Base-by-base conservation (phyloP, 352 stramenopile species). In the Phytophthora citrophthora region DNA sequence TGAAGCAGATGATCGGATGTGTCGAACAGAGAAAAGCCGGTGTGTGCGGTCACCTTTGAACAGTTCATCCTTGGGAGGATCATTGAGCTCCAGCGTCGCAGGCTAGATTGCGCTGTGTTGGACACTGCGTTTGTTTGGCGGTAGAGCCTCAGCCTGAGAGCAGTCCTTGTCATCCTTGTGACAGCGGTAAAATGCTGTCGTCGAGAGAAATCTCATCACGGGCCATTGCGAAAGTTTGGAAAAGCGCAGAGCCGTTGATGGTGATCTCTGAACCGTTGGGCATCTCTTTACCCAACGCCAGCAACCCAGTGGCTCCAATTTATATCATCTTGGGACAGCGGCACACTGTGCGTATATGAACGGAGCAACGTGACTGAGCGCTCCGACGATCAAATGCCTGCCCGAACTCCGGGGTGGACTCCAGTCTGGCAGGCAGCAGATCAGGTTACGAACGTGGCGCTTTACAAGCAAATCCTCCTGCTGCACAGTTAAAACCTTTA, bases 401-500 rank as follows among this genome's bases (percentile, higher is more conserved):
- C 41, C 41, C 27, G 20, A 18, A 29, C 10, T 16, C 11, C 18
- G 41, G 7, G 23, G 7, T 13, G 29, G 27, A 32, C 26, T 31
- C 29, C 29, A 12, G 29, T 11, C 29, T 32, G 29, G 29, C 29
- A 32, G 29, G 6, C 29, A 34, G 29, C 29, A 34, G 8, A 34
- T 34, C 32, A 3, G 26, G 16, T 60, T 52, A 44, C 40, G 20
- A 49, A 46, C 53, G 38, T 18, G 29, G 3, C 26, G 51, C 36
- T 39, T 56, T 38, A 20, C 20, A 56, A 29, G 26, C 58, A 61
- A 51, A 61, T 55, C 32, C n/a, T 16, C 5, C 15, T 24, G 9
- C 26, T 8, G 7, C 29, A 13, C 29, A 34, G 29, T 34, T 34
- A 34, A 34, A 34, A 34, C 29, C 29, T 34, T 34, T 34, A 12